Evolutionary conservation across 768 basidiomycete genomes (phyloP).

Genomic region (Tubosaeta sp.): DNA sequence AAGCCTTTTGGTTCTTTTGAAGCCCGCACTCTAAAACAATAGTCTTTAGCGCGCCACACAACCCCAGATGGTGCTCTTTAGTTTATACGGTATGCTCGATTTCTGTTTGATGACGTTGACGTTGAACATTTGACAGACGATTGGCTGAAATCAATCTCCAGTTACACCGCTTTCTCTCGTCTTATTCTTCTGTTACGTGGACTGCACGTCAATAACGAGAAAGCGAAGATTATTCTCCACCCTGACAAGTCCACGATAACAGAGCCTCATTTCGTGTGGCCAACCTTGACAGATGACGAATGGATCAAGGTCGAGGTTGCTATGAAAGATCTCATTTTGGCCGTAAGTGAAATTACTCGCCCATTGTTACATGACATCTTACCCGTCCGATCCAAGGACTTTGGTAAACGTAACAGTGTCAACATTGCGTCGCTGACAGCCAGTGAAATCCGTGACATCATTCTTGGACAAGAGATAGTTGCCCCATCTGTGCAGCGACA

Average conservation of each 20-base stretch:
- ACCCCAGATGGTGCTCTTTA: slow-evolving; percentile 99
- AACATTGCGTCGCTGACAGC: slow-evolving; percentile 97
- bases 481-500: slow-evolving; percentile 95
- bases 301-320: slow-evolving; percentile 99
- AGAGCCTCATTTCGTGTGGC: slow-evolving; percentile 98
- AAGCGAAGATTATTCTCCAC: slow-evolving; percentile 96
- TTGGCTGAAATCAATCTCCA: slow-evolving; percentile 98
- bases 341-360: slow-evolving; percentile 41
- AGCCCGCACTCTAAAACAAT: background rate
- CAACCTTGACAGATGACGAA: slow-evolving; percentile 86
- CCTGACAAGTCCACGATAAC: slow-evolving; percentile 97
- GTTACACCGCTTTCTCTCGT: slow-evolving; percentile 98
- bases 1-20: slow-evolving; percentile 13
- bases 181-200: slow-evolving; percentile 95
- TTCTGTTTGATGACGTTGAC: background rate
- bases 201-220: slow-evolving; percentile 98
- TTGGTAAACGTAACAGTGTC: slow-evolving; percentile 98
- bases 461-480: slow-evolving; percentile 97
- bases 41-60: slow-evolving; percentile 78
- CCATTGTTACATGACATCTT: slow-evolving; percentile 5
- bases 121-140: slow-evolving; percentile 56
- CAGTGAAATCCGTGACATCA: slow-evolving; percentile 96
- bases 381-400: slow-evolving; percentile 55
- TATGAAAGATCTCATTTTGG: slow-evolving; percentile 94
- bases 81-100: slow-evolving; percentile 69